Evolutionary conservation across 768 basidiomycete species (phyloP).

Genomic region (Suillus paluster): DNA sequence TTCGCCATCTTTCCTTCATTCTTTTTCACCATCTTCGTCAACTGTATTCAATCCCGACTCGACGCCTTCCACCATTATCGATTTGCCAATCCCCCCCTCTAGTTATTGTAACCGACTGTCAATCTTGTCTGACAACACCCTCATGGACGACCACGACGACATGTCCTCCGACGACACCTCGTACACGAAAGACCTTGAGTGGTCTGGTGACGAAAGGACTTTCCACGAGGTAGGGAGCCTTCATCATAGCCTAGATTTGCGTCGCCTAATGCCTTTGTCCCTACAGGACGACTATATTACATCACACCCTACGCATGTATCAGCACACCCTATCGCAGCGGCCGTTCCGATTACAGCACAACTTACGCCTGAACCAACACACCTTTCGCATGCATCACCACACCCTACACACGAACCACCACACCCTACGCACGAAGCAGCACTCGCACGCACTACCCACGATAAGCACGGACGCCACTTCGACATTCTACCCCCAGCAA

Average conservation of each 20-base stretch:
- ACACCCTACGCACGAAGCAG: neutral
- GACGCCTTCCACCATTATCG: neutral
- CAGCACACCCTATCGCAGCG: too few species aligned
- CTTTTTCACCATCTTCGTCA: too few species aligned
- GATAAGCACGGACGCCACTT: neutral
- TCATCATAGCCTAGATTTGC: neutral
- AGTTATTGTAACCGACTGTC: neutral
- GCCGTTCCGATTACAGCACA: too few species aligned
- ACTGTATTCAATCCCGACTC: neutral
- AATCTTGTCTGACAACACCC: neutral
- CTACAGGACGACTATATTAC: neutral
- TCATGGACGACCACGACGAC: neutral
- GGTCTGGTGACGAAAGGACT: too few species aligned
- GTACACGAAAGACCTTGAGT: too few species aligned
- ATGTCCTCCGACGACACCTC: neutral
- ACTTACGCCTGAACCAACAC: too few species aligned
- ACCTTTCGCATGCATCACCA: too few species aligned
- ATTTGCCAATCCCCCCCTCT: neutral
- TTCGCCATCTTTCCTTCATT: too few species aligned
- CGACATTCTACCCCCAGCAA: neutral
- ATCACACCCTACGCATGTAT: too few species aligned
- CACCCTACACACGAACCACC: too few species aligned
- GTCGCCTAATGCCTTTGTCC: neutral
- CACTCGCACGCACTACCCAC: too few species aligned
- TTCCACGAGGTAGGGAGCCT: too few species aligned